These are phyloP conservation scores for Hamamelis virginiana DNA, from an alignment of 164 flowering plant genomes.

Conservation along the genomic window DNA sequence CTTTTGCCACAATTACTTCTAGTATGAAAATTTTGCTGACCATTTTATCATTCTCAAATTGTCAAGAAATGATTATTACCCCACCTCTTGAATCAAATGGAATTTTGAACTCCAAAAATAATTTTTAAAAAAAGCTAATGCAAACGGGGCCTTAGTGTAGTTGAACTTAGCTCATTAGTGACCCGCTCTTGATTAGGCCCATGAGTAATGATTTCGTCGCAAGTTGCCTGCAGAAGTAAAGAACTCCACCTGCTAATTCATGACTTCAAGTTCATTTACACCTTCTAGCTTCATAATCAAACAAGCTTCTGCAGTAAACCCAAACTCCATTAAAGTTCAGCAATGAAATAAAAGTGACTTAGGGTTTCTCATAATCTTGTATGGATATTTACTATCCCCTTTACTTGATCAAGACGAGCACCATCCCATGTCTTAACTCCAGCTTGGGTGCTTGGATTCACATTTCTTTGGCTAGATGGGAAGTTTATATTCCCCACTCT, in stretches of 20 bases:
- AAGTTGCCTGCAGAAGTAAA: neutral
- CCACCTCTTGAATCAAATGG: no score
- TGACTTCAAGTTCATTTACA: neutral
- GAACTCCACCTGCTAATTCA: neutral
- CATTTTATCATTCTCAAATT: no score
- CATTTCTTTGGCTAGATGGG: conserved; percentile 6
- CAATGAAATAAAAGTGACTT: neutral
- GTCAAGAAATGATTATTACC: no score
- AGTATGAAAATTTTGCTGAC: no score
- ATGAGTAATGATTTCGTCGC: neutral
- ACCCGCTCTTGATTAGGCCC: neutral
- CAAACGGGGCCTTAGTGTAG: no score
- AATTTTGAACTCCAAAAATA: no score
- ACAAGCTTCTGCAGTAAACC: neutral
- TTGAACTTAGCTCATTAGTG: neutral
- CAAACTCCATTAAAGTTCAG: neutral
- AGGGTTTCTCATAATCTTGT: conserved; percentile 4
- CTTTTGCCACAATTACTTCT: no score
- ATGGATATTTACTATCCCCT: conserved; percentile 1
- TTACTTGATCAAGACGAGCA: conserved; percentile 11
- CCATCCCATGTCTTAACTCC: conserved; percentile 17
- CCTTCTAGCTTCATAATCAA: neutral
- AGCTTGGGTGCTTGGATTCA: conserved; percentile 1
- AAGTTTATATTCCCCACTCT: conserved; percentile 14
- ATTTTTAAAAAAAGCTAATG: no score